phyloP scores from a whole-genome alignment of 257 asterid genomes.

The Henckelia pumila region DNA sequence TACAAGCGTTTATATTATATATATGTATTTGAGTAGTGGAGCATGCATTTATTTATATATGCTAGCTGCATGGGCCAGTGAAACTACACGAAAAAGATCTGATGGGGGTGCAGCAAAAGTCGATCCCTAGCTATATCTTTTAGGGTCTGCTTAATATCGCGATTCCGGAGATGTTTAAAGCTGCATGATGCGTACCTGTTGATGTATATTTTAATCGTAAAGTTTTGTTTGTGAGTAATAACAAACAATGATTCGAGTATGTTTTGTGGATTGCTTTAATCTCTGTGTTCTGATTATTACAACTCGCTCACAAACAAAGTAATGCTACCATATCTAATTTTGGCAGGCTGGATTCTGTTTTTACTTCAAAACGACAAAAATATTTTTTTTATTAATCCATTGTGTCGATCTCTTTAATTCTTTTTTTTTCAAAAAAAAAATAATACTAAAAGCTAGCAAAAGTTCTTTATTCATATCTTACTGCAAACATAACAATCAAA shows the following conservation, averaged over 20 bases:
- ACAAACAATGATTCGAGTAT: not conserved
- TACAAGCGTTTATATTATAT: not conserved
- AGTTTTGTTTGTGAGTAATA: not conserved
- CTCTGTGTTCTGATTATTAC: not conserved
- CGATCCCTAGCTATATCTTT: constrained; percentile 28
- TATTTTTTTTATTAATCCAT: too few species aligned
- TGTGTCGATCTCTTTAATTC: too few species aligned
- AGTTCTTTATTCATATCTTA: too few species aligned
- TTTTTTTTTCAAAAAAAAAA: too few species aligned
- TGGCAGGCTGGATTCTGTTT: not conserved
- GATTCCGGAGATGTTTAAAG: constrained; percentile 40
- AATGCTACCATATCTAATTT: not conserved
- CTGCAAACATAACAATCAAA: too few species aligned
- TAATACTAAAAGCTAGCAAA: too few species aligned
- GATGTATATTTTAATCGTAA: not conserved
- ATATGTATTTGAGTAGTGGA: not conserved
- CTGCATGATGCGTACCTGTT: constrained; percentile 28
- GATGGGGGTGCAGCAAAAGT: constrained; percentile 37
- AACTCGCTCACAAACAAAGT: not conserved
- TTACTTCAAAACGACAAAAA: not conserved
- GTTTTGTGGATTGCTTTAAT: not conserved
- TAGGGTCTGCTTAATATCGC: constrained; percentile 33
- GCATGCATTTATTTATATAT: not conserved
- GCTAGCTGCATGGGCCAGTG: not conserved
- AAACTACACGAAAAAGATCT: not conserved